Percentiles rank a stretch among this genome's conserved stretches.
These are phyloP conservation scores for Xylaria bambusicola DNA, from an alignment of 495 filamentous ascomycete species.

Conservation along the genomic window DNA sequence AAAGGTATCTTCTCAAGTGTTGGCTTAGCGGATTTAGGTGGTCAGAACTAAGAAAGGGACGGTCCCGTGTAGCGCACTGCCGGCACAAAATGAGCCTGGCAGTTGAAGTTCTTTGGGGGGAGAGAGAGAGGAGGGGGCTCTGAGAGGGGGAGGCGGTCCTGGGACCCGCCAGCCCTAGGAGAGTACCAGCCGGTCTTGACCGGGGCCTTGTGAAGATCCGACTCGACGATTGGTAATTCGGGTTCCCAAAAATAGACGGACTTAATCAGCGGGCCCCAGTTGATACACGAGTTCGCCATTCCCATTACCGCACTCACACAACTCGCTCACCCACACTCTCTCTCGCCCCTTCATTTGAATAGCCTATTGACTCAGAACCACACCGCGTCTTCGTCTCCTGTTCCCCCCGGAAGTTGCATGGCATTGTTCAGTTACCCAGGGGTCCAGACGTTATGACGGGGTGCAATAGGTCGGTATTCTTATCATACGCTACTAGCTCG, in stretches of 20 bases:
- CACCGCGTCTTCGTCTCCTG: constrained; percentile 11
- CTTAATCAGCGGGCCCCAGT: constrained; percentile 3
- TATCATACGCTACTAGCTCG: neutral
- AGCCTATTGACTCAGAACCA: constrained; percentile 9
- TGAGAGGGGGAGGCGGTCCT: neutral
- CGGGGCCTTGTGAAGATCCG: neutral
- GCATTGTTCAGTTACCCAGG: constrained; percentile 13
- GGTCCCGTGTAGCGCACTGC: neutral
- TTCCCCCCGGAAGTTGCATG: neutral
- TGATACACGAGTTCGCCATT: neutral
- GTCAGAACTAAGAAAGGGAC: too few species aligned
- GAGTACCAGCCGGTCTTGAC: neutral
- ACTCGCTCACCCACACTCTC: neutral
- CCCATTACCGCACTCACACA: neutral
- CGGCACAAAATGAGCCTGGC: neutral
- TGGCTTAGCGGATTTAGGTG: too few species aligned
- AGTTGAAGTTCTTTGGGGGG: constrained; percentile 2
- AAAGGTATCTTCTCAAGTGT: too few species aligned
- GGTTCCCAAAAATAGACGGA: constrained; percentile 17
- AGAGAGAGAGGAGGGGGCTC: too few species aligned
- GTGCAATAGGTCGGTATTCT: constrained; percentile 16
- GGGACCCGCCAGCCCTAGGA: constrained; percentile 19
- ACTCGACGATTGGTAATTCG: constrained; percentile 18
- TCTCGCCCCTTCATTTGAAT: constrained; percentile 5
- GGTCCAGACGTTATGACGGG: neutral